These are phyloP conservation scores for Corymbia citriodora DNA, from an alignment of 441 rosid species.

Conservation along the genomic window DNA sequence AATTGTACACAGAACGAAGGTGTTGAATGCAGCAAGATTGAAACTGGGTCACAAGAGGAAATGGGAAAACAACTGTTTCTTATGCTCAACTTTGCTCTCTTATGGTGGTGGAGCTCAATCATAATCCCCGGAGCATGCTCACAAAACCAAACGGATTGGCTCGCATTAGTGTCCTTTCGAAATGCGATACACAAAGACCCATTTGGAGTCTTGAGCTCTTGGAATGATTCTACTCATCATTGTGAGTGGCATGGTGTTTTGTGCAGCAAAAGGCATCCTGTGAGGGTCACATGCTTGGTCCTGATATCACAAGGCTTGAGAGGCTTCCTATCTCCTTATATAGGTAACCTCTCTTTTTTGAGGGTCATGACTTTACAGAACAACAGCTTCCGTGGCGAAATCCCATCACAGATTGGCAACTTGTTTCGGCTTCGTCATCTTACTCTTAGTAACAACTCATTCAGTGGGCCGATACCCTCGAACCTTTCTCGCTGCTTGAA, in stretches of 20 bases:
- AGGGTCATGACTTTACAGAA: background rate
- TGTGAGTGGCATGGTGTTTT: background rate
- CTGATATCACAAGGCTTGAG: background rate
- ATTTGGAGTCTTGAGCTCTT: background rate
- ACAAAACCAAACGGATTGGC: background rate
- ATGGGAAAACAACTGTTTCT: background rate
- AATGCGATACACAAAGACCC: rapidly evolving
- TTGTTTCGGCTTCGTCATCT: background rate
- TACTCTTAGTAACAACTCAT: background rate
- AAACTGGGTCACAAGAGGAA: too few relatives aligned
- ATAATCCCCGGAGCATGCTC: rapidly evolving
- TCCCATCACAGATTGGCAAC: background rate
- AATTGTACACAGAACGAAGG: background rate
- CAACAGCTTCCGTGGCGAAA: background rate
- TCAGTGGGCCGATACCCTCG: background rate
- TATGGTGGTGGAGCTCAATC: too few relatives aligned
- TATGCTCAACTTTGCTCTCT: background rate
- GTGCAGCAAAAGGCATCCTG: background rate
- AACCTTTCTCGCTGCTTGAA: background rate
- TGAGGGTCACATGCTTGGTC: background rate
- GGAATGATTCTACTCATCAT: background rate
- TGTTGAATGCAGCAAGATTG: background rate
- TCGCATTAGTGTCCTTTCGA: background rate
- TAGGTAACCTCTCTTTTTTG: background rate
- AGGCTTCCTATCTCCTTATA: background rate